phyloP scores from a whole-genome alignment of 225 moss, liverwort and hornwort genomes.

The Bryum argenteum region DNA sequence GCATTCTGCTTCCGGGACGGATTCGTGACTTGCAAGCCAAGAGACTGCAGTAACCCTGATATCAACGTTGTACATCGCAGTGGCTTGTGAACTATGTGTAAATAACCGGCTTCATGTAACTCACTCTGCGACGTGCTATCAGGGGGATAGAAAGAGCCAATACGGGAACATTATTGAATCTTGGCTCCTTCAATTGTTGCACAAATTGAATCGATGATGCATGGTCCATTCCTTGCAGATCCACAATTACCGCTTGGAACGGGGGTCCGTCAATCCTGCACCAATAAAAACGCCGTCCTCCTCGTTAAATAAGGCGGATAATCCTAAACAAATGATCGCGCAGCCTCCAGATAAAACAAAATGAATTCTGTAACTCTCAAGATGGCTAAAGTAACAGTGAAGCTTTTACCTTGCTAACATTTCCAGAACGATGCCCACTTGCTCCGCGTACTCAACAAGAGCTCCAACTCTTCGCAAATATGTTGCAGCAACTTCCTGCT shows the following conservation, averaged over 20 bases:
- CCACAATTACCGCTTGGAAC: conserved; percentile 69
- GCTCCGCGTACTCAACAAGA: conserved; percentile 55
- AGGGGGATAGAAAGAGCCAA: too few relatives aligned
- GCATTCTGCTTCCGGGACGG: too few relatives aligned
- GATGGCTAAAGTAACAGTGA: background rate
- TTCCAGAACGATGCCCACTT: conserved; percentile 47
- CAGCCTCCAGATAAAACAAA: conserved; percentile 1
- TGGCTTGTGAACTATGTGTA: too few relatives aligned
- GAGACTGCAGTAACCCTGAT: too few relatives aligned
- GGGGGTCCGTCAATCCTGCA: conserved; percentile 50
- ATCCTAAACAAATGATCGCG: background rate
- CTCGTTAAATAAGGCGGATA: conserved; percentile 13
- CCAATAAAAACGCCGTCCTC: background rate
- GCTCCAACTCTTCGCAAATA: conserved; percentile 86
- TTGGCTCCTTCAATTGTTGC: conserved; percentile 44
- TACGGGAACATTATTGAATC: conserved; percentile 44
- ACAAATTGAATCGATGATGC: conserved; percentile 55
- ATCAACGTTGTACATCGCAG: too few relatives aligned
- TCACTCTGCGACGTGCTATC: too few relatives aligned
- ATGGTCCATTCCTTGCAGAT: conserved; percentile 69
- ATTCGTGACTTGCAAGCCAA: too few relatives aligned
- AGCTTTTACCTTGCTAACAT: conserved; percentile 51
- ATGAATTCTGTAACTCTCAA: background rate
- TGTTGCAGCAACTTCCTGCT: conserved; percentile 87
- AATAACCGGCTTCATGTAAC: too few relatives aligned